phyloP scores from a whole-genome alignment of 139 green algal species.

The Limnomonas spitsbergensis region DNA sequence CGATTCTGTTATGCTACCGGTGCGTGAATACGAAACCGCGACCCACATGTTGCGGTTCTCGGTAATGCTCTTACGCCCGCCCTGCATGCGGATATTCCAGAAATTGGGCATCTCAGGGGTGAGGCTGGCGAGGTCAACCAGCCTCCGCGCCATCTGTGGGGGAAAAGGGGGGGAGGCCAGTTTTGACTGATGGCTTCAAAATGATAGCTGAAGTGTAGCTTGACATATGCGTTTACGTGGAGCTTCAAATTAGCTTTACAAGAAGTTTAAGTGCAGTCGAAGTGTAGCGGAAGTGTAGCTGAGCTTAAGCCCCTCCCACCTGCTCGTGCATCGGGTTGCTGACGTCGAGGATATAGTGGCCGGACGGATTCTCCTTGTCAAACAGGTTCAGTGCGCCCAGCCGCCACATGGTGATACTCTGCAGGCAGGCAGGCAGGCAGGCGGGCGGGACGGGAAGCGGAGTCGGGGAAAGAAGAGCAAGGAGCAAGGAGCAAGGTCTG shows the following conservation, averaged over 20 bases:
- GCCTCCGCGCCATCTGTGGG: conserved; percentile 3
- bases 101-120: conserved; percentile 56
- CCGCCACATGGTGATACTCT: conserved; percentile 34
- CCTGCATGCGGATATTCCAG: conserved; percentile 60
- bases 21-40: too few species aligned
- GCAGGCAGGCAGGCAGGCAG: not conserved
- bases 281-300: too few species aligned
- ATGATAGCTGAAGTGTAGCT: too few species aligned
- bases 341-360: conserved; percentile 64
- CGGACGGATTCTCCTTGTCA: conserved; percentile 25
- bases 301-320: too few species aligned
- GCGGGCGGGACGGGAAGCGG: not conserved
- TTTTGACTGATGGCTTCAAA: too few species aligned
- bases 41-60: conserved; percentile 9
- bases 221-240: too few species aligned
- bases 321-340: conserved; percentile 47
- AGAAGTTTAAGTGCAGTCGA: too few species aligned
- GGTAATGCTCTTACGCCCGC: conserved; percentile 9
- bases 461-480: not conserved
- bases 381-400: conserved; percentile 48
- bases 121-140: conserved; percentile 49
- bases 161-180: too few species aligned
- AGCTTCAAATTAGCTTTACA: too few species aligned
- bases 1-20: too few species aligned
- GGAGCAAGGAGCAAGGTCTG: too few species aligned